phyloP scores from a whole-genome alignment of 164 flowering plant genomes.

The Chimonanthus salicifolius region DNA sequence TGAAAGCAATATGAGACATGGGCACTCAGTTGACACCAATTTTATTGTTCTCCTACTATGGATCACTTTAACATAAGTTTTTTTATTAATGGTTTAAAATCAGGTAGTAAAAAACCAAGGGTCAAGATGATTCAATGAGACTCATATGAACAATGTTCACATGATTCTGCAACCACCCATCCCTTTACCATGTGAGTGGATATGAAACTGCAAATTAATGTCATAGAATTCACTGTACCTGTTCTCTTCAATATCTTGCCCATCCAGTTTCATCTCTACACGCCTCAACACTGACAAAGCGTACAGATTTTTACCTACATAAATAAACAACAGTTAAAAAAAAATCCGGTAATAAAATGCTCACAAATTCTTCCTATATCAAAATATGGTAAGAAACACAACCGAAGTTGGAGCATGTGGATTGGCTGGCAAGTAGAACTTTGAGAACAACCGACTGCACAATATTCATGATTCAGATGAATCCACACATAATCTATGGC shows the following conservation, averaged over 20 bases:
- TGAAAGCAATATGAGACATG: no score
- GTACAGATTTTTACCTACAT: slow-evolving; percentile 75
- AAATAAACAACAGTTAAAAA: slow-evolving; percentile 6
- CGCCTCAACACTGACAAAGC: slow-evolving; percentile 79
- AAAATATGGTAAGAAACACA: no score
- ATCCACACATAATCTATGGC: no score
- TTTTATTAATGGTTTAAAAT: not conserved
- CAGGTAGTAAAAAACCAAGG: not conserved
- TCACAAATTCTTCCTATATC: no score
- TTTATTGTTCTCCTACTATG: no score
- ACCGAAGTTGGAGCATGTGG: no score
- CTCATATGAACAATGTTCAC: not conserved
- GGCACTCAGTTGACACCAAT: no score
- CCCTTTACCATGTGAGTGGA: not conserved
- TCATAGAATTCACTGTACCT: slow-evolving; percentile 42
- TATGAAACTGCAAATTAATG: not conserved
- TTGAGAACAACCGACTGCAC: no score
- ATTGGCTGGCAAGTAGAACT: no score
- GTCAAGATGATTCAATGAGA: not conserved
- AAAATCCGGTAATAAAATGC: not conserved
- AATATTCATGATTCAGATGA: not conserved
- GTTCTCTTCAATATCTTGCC: slow-evolving; percentile 62
- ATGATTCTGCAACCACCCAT: no score
- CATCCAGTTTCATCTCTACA: slow-evolving; percentile 88
- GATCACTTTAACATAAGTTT: no score